Conservation (phyloP, 176 grass and related monocot species). For the Juncus inflexus region DNA sequence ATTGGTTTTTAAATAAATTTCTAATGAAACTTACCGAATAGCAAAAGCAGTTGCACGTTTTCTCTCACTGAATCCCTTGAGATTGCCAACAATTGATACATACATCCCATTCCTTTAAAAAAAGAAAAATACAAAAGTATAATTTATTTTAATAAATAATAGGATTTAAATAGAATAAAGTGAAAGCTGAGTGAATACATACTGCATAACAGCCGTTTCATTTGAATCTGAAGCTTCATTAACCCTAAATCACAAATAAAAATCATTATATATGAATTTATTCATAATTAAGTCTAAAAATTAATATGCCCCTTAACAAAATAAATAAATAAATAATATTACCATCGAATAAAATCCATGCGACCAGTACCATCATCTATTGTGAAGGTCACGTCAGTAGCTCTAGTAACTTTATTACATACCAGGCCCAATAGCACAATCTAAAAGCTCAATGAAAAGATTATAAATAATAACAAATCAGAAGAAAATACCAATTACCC, state of each 20-base stretch:
- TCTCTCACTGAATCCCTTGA: constrained; percentile 80
- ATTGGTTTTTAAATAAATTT: too few relatives aligned
- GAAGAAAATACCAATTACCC: not conserved
- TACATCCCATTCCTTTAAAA: constrained; percentile 93
- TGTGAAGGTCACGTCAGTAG: constrained; percentile 65
- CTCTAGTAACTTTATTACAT: constrained; percentile 52
- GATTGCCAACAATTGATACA: constrained; percentile 57
- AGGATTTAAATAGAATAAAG: constrained; percentile 2
- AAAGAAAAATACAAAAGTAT: constrained; percentile 17
- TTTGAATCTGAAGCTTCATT: constrained; percentile 70
- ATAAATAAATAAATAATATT: not conserved
- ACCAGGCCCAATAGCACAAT: constrained; percentile 68
- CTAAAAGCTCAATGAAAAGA: constrained; percentile 17
- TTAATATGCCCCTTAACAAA: not conserved
- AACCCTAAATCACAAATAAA: constrained; percentile 42
- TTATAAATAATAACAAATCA: not conserved
- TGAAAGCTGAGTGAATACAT: constrained; percentile 15
- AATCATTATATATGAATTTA: not conserved
- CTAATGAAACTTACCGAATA: constrained; percentile 34
- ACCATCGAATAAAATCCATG: constrained; percentile 87
- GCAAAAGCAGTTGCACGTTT: constrained; percentile 76
- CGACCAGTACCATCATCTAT: constrained; percentile 83
- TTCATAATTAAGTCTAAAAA: not conserved
- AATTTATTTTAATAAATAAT: not conserved
- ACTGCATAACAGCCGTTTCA: constrained; percentile 81